Conservation (phyloP, 1,284 basidiomycete species). For the Volvariella volvacea region DNA sequence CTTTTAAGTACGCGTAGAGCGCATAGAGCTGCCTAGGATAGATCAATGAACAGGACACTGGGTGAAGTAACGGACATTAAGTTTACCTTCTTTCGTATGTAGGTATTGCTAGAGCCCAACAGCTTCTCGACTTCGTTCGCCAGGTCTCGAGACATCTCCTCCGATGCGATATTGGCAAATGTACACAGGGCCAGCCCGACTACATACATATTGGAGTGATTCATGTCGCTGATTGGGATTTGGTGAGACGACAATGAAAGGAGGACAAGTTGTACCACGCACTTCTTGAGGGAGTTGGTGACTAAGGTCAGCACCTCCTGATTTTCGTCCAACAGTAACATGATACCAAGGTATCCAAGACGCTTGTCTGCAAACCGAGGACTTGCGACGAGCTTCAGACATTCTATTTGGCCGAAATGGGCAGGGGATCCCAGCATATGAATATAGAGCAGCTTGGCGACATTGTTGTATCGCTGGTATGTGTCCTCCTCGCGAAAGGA, state of each 20-base stretch:
- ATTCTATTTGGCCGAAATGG: constrained; percentile 99
- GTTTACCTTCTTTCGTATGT: constrained; percentile 94
- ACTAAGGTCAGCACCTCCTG: constrained; percentile 97
- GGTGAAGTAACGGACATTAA: not conserved
- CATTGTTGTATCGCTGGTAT: constrained; percentile 91
- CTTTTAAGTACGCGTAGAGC: constrained; percentile 95
- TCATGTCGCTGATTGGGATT: constrained; percentile 79
- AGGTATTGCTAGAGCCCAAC: constrained; percentile 95
- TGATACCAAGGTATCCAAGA: constrained; percentile 95
- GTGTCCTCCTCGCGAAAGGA: constrained; percentile 98
- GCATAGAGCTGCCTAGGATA: constrained; percentile 82
- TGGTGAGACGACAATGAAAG: constrained; percentile 8
- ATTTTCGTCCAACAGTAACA: constrained; percentile 96
- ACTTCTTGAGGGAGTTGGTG: constrained; percentile 99
- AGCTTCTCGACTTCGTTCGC: constrained; percentile 98
- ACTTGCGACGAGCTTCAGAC: constrained; percentile 97
- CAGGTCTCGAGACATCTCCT: constrained; percentile 97
- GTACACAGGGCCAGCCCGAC: constrained; percentile 97
- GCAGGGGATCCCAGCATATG: constrained; percentile 99
- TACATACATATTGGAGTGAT: constrained; percentile 98
- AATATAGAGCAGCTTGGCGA: constrained; percentile 98
- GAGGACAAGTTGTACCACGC: constrained; percentile 23
- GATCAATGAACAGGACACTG: constrained; percentile 7
- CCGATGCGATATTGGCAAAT: constrained; percentile 98
- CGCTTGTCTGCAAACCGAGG: constrained; percentile 97